These are phyloP conservation scores for Cytospora paraplurivora DNA, from an alignment of 2,329 filamentous ascomycete species.

Conservation along the genomic window DNA sequence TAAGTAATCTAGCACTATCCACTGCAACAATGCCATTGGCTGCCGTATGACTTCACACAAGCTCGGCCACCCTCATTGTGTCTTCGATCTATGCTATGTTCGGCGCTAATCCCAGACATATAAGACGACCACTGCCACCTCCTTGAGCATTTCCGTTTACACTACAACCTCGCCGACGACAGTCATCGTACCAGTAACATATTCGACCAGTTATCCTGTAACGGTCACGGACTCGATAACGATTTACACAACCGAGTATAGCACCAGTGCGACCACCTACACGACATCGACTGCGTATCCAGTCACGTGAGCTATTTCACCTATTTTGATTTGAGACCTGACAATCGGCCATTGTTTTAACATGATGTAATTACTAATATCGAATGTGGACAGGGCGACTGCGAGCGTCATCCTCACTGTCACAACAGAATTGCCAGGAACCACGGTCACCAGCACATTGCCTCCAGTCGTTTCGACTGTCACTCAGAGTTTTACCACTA, in stretches of 20 bases:
- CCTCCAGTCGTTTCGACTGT: slow-evolving; percentile 25
- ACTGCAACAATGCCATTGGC: background rate
- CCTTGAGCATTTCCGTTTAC: slow-evolving; percentile 32
- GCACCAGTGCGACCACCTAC: slow-evolving; percentile 3
- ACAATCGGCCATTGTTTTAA: background rate
- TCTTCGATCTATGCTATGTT: too few species aligned
- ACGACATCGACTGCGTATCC: slow-evolving; percentile 9
- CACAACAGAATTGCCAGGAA: slow-evolving; percentile 2
- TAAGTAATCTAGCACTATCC: background rate
- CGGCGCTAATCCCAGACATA: background rate
- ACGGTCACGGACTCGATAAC: slow-evolving; percentile 16
- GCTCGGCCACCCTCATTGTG: background rate
- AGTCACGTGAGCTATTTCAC: background rate
- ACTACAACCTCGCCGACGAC: slow-evolving; percentile 27
- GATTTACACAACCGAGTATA: slow-evolving; percentile 7
- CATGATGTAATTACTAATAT: background rate
- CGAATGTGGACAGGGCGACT: background rate
- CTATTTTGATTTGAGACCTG: background rate
- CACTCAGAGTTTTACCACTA: slow-evolving; percentile 24
- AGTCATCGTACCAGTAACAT: background rate
- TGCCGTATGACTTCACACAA: background rate
- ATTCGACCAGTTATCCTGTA: slow-evolving; percentile 7
- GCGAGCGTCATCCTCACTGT: slow-evolving; percentile 1
- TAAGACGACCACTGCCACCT: background rate
- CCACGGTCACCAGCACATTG: background rate